Percentiles rank a stretch among this genome's conserved stretches.
Conservation (phyloP, 352 stramenopile genomes). For the Phytophthora pistaciae region DNA sequence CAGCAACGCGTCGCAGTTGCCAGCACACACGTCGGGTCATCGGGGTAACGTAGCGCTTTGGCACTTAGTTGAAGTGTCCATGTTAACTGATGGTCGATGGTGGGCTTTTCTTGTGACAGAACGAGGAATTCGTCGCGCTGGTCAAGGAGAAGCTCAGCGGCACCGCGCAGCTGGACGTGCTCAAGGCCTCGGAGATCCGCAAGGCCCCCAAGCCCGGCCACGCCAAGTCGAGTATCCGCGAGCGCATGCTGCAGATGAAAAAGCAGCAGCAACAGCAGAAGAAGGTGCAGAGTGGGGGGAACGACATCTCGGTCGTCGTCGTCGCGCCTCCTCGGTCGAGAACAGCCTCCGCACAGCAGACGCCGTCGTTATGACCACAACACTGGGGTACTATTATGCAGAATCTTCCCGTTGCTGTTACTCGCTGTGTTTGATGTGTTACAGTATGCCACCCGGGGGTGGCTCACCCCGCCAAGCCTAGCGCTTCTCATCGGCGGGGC, state of each 20-base stretch:
- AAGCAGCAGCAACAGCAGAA: conserved; percentile 49
- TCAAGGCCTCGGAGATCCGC: conserved; percentile 68
- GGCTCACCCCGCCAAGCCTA: too few species aligned
- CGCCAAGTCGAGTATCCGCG: conserved; percentile 59
- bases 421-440: conserved; percentile 18
- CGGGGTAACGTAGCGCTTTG: conserved; percentile 43
- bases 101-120: conserved; percentile 32
- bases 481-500: too few species aligned
- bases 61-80: too few species aligned
- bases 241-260: conserved; percentile 66
- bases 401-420: conserved; percentile 34
- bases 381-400: conserved; percentile 32
- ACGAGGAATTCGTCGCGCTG: conserved; percentile 58
- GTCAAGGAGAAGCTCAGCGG: conserved; percentile 68
- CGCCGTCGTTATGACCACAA: conserved; percentile 41
- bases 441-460: too few species aligned
- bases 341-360: conserved; percentile 25
- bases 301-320: conserved; percentile 38
- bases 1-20: conserved; percentile 53
- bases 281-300: conserved; percentile 37
- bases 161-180: conserved; percentile 60
- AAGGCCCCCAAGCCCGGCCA: conserved; percentile 39
- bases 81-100: background rate
- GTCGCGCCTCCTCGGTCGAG: conserved; percentile 25
- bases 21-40: conserved; percentile 57